Conservation (phyloP, 1,284 basidiomycete species). For the Boletus semigastroideus region DNA sequence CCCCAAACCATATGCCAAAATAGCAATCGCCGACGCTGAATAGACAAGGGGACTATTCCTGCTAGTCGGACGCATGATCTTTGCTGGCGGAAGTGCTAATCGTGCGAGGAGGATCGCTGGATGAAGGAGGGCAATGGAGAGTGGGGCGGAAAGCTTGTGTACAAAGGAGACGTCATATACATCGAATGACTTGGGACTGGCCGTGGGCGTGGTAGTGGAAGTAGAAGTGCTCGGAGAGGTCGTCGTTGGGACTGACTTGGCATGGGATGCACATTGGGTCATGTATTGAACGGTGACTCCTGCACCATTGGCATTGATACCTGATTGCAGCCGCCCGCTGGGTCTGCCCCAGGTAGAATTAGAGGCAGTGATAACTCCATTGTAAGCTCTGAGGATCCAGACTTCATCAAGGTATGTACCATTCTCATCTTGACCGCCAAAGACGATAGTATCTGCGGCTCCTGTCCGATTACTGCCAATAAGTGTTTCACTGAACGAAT, state of each 20-base stretch:
- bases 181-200: constrained; percentile 21
- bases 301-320: constrained; percentile 59
- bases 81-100: constrained; percentile 44
- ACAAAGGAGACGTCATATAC: constrained; percentile 52
- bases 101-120: constrained; percentile 56
- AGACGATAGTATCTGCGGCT: constrained; percentile 75
- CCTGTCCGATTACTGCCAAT: constrained; percentile 50
- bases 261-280: constrained; percentile 52
- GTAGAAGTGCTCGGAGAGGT: constrained; percentile 26
- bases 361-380: constrained; percentile 52
- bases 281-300: constrained; percentile 66
- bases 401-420: constrained; percentile 71
- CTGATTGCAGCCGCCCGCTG: constrained; percentile 56
- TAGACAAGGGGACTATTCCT: constrained; percentile 35
- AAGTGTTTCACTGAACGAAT: constrained; percentile 53
- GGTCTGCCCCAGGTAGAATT: constrained; percentile 64
- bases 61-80: constrained; percentile 20
- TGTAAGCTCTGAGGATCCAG: constrained; percentile 74
- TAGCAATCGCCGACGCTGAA: constrained; percentile 38
- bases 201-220: constrained; percentile 26
- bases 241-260: constrained; percentile 29
- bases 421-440: constrained; percentile 66
- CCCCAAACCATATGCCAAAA: constrained; percentile 60
- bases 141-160: constrained; percentile 65
- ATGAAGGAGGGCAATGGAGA: constrained; percentile 61